A percentile compares a stretch with the other conserved stretches of the same genome.
Evolutionary conservation across 2,329 filamentous ascomycete species (phyloP).

Genomic region (Aureobasidium pullulans): DNA sequence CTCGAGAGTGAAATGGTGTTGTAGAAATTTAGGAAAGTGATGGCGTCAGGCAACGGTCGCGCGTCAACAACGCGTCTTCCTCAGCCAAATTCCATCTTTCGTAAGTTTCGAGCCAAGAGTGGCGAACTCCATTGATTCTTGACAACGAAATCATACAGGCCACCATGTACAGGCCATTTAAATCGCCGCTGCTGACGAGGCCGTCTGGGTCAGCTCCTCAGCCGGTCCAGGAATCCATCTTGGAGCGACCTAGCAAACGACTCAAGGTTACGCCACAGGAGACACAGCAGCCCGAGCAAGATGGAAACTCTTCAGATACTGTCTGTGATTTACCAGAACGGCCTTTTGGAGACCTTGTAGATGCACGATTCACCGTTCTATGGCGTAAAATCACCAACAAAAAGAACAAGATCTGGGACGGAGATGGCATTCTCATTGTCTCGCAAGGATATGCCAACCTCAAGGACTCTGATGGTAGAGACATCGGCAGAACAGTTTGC

Average conservation of each 20-base stretch:
- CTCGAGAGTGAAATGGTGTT: background rate
- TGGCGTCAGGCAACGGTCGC: slow-evolving; percentile 9
- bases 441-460: slow-evolving; percentile 51
- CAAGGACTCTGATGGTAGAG: slow-evolving; percentile 55
- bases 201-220: slow-evolving; percentile 10
- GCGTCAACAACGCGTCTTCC: slow-evolving; percentile 10
- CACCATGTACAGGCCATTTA: slow-evolving; percentile 23
- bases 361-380: slow-evolving; percentile 38
- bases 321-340: slow-evolving; percentile 13
- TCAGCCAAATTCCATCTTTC: background rate
- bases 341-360: slow-evolving; percentile 23
- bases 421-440: slow-evolving; percentile 58
- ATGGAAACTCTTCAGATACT: slow-evolving; percentile 18
- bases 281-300: slow-evolving; percentile 21
- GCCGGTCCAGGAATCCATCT: background rate
- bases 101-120: background rate
- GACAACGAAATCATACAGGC: background rate
- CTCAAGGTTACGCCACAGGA: slow-evolving; percentile 8
- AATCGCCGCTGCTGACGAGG: slow-evolving; percentile 20
- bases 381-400: slow-evolving; percentile 62
- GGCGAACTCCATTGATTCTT: background rate
- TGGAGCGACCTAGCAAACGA: slow-evolving; percentile 1
- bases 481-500: slow-evolving; percentile 52
- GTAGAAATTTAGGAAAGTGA: background rate
- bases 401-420: slow-evolving; percentile 73